Percentiles rank a stretch among this genome's conserved stretches.
Evolutionary conservation across 108 stramenopile species (phyloP).

Genomic region (Pelagomonas calceolata): DNA sequence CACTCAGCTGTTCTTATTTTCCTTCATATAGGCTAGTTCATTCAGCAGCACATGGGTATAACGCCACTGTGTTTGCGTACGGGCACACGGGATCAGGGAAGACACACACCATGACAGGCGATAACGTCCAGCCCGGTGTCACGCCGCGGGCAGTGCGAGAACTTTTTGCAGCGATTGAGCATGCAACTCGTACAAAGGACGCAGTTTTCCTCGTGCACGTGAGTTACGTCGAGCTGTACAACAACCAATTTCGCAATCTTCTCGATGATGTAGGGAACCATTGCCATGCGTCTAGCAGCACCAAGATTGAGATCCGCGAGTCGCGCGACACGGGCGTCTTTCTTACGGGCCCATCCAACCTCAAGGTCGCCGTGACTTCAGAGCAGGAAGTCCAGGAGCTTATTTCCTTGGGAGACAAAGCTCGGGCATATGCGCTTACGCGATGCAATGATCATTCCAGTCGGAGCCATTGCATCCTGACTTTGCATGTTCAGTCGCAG

Average conservation of each 20-base stretch:
- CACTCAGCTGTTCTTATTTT: too few species aligned
- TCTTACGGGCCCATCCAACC: background rate
- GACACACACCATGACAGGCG: slow-evolving; percentile 41
- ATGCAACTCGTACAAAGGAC: background rate
- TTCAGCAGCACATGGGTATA: slow-evolving; percentile 22
- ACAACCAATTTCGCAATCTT: slow-evolving; percentile 38
- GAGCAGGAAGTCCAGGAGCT: background rate
- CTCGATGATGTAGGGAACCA: slow-evolving; percentile 13
- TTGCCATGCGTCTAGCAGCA: too few species aligned
- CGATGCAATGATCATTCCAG: background rate
- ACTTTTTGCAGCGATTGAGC: slow-evolving; percentile 19
- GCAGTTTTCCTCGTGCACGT: slow-evolving; percentile 35
- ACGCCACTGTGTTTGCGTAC: slow-evolving; percentile 41
- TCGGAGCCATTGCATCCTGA: background rate
- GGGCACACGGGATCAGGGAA: slow-evolving; percentile 34
- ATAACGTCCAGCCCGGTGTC: slow-evolving; percentile 20
- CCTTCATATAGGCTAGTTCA: too few species aligned
- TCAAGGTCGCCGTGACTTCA: background rate
- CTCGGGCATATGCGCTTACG: background rate
- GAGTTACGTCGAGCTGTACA: slow-evolving; percentile 44
- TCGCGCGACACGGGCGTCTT: background rate
- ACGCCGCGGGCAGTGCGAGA: slow-evolving; percentile 29
- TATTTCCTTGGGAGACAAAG: background rate
- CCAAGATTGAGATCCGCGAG: background rate
- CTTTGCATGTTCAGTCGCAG: background rate